These are phyloP conservation scores for Pinus tabuliformis DNA, from an alignment of 75 land plant species.

Conservation along the genomic window DNA sequence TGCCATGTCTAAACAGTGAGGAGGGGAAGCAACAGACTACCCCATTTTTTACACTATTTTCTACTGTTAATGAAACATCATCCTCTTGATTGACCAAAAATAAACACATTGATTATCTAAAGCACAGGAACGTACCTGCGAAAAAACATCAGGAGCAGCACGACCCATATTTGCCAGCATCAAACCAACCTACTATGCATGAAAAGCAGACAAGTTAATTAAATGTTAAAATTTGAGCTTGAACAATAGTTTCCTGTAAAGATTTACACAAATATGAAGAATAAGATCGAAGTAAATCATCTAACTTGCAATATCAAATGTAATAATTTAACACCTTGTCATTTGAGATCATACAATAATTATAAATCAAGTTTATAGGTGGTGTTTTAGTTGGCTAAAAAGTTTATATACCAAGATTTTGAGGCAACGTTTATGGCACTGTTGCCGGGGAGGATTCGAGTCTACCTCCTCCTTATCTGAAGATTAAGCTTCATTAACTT, in stretches of 20 bases:
- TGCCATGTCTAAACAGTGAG: too few species aligned
- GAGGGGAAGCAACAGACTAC: too few species aligned
- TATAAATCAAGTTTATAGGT: neutral
- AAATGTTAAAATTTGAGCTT: neutral
- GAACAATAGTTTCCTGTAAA: neutral
- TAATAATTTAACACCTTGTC: neutral
- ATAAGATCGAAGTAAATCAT: neutral
- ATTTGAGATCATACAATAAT: neutral
- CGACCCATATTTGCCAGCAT: slow-evolving; percentile 94
- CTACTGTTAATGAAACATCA: too few species aligned
- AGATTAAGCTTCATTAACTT: too few species aligned
- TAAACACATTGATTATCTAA: neutral
- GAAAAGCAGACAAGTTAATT: neutral
- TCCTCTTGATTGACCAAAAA: too few species aligned
- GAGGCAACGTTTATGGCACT: too few species aligned
- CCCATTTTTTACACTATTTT: too few species aligned
- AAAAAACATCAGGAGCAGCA: slow-evolving; percentile 70
- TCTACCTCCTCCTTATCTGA: too few species aligned
- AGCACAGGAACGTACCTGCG: slow-evolving; percentile 40
- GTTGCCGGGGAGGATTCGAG: too few species aligned
- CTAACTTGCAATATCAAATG: neutral
- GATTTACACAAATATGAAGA: neutral
- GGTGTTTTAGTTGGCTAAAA: neutral
- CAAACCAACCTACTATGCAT: slow-evolving; percentile 64
- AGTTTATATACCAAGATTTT: neutral